Evolutionary conservation across 2,329 filamentous ascomycete species (phyloP).

Genomic region (Fusarium robinianum): DNA sequence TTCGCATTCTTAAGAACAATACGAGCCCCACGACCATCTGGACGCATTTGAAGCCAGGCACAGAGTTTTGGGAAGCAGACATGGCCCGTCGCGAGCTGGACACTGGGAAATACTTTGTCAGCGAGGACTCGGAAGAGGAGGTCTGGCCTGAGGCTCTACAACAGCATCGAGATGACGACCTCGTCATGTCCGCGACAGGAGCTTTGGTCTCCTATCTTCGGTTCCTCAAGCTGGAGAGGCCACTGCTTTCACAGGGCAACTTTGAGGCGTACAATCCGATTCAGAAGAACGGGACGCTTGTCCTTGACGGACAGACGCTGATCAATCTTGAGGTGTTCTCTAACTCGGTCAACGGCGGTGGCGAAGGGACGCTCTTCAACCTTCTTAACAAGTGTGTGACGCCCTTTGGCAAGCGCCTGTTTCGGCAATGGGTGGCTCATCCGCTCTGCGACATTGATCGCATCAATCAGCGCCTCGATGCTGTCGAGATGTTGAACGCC

Average conservation of each 20-base stretch:
- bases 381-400: conserved; percentile 94
- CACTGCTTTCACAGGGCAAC: conserved; percentile 85
- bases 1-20: conserved; percentile 95
- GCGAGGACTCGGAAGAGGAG: conserved; percentile 59
- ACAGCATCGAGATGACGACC: conserved; percentile 74
- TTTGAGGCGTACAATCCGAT: conserved; percentile 94
- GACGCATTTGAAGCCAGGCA: conserved; percentile 86
- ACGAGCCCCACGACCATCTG: conserved; percentile 90
- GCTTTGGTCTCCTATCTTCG: conserved; percentile 86
- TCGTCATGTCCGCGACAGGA: conserved; percentile 88
- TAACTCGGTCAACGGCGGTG: conserved; percentile 85
- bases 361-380: conserved; percentile 84
- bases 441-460: conserved; percentile 83
- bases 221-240: conserved; percentile 84
- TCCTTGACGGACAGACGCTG: conserved; percentile 92
- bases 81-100: conserved; percentile 80
- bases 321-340: conserved; percentile 98
- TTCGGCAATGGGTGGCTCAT: conserved; percentile 97
- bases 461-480: conserved; percentile 93
- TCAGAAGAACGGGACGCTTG: conserved; percentile 82
- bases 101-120: conserved; percentile 76
- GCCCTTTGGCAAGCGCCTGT: conserved; percentile 93
- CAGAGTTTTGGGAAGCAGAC: conserved; percentile 91
- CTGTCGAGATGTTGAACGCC: conserved; percentile 88
- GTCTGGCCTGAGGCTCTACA: conserved; percentile 77